phyloP scores from a whole-genome alignment of 169 alveolate genomes.

The Plasmodium cynomolgi region DNA sequence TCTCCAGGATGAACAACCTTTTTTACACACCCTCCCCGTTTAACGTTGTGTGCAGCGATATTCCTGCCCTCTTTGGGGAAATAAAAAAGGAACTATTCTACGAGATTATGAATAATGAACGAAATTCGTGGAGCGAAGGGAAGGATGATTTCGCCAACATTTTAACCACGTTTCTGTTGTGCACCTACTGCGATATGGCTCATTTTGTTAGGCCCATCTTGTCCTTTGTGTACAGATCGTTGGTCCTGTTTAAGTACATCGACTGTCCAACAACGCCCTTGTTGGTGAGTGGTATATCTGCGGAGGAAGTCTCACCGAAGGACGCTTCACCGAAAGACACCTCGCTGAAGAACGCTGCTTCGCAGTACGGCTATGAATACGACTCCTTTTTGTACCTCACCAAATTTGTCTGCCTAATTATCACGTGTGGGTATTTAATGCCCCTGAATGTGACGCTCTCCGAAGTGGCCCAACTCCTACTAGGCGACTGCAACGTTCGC shows the following conservation, averaged over 20 bases:
- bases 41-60: not conserved
- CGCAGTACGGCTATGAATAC: constrained; percentile 33
- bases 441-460: constrained; percentile 16
- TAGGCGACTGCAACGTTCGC: constrained; percentile 8
- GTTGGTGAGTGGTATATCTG: constrained; percentile 8
- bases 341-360: not conserved
- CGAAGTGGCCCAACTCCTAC: constrained; percentile 27
- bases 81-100: constrained; percentile 55
- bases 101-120: constrained; percentile 54
- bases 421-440: constrained; percentile 70
- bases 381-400: constrained; percentile 38
- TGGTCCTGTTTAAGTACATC: constrained; percentile 17
- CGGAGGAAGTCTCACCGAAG: not conserved
- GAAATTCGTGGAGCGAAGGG: constrained; percentile 30
- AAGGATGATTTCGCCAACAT: constrained; percentile 37
- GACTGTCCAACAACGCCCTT: constrained; percentile 55
- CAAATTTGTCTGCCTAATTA: constrained; percentile 27
- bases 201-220: constrained; percentile 41
- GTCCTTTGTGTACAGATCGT: constrained; percentile 36
- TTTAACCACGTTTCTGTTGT: constrained; percentile 27
- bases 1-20: constrained; percentile 13
- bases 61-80: constrained; percentile 28
- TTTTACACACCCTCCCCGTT: constrained; percentile 10
- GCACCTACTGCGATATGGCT: constrained; percentile 11
- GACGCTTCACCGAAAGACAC: not conserved